Base-by-base conservation (phyloP, 2,329 filamentous ascomycete genomes). In the Colletotrichum limetticola region DNA sequence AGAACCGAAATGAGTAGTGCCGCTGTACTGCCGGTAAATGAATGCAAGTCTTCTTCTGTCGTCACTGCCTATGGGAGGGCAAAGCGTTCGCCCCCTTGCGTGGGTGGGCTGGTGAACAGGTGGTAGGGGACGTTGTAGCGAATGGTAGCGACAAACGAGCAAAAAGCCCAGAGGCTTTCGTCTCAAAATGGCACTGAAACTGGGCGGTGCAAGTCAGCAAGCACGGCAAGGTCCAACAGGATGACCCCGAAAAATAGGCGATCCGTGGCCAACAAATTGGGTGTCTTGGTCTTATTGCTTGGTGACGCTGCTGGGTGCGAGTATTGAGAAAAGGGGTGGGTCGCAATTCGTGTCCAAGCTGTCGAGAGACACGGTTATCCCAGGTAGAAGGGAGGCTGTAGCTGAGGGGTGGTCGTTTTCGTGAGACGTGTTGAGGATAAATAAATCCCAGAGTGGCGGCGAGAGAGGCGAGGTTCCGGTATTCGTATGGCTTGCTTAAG, bases 141-240 rank as follows among this genome's bases (percentile, higher is more conserved):
- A 72, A 68, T 69, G 61, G 55, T 37, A 64, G 71, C 60, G 49
- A 11, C 22, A 60, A 59, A 57, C 60, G 32, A 63, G 53, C 42
- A 37, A 37, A 55, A 68, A 70, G 52, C 71, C 60, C 65, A 69
- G 65, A 57, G 37, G 59, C 61, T 65, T 62, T 68, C 65, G 74
- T 75, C 72, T 72, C 74, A 66, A 68, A 68, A 65, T 66, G 57
- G 55, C 68, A 59, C 64, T 74, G 74, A 75, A 64, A 74, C 72
- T 72, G 74, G 74, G 74, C 74, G 63, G 74, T 74, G 74, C 74
- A 74, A 26, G 68, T 68, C 68, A 58, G 62, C 58, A 56, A 62
- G 62, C 52, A 66, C 37, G 46, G 42, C 71, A 62, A 58, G 32
- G 37, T 55, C 49, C 42, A 66, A 67, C 55, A 56, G 64, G 70